phyloP scores from a whole-genome alignment of 2,329 filamentous ascomycete genomes.

The Talaromyces funiculosus region DNA sequence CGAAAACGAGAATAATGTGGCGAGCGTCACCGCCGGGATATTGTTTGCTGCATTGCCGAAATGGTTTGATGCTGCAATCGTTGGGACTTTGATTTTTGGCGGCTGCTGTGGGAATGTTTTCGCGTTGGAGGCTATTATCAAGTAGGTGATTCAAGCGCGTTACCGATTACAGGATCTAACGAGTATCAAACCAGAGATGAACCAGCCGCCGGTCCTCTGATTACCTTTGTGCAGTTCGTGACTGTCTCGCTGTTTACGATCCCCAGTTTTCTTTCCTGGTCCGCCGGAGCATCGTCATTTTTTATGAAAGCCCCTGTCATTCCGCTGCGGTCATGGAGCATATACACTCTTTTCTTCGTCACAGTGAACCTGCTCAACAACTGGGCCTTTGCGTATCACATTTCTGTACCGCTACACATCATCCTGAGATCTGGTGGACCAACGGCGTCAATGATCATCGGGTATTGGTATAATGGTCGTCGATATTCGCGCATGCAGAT shows the following conservation, averaged over 20 bases:
- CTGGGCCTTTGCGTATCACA: conserved; percentile 93
- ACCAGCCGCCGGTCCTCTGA: conserved; percentile 60
- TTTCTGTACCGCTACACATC: conserved; percentile 94
- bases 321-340: conserved; percentile 74
- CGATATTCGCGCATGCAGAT: conserved; percentile 75
- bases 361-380: conserved; percentile 95
- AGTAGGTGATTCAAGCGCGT: conserved; percentile 52
- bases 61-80: conserved; percentile 59
- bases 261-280: conserved; percentile 65
- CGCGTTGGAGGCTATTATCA: conserved; percentile 88
- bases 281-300: conserved; percentile 55
- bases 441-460: conserved; percentile 91
- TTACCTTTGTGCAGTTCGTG: conserved; percentile 84
- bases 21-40: conserved; percentile 23
- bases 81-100: conserved; percentile 85
- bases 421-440: conserved; percentile 92
- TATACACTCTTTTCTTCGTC: conserved; percentile 89
- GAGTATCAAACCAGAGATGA: conserved; percentile 19
- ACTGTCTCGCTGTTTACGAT: conserved; percentile 76
- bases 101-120: conserved; percentile 98
- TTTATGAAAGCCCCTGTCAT: conserved; percentile 74
- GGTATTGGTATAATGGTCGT: conserved; percentile 72
- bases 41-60: conserved; percentile 42
- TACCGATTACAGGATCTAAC: background rate
- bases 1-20: background rate